Conservation (phyloP, 257 asterid species). For the Solanum etuberosum region DNA sequence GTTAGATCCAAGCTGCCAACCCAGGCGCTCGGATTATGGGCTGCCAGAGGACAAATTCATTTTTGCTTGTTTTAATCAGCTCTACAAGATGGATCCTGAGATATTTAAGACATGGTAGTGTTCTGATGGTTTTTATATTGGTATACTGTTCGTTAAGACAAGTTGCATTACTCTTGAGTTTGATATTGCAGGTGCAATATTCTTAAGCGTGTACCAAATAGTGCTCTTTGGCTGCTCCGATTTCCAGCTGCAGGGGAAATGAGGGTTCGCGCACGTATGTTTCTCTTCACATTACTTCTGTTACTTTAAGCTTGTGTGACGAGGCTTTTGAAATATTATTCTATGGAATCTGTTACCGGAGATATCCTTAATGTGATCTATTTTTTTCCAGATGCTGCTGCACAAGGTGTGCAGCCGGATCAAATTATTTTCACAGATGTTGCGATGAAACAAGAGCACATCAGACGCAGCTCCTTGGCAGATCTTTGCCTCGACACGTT, state of each 20-base stretch:
- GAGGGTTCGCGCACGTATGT: constrained; percentile 85
- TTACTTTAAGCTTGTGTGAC: background rate
- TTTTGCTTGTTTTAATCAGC: constrained; percentile 98
- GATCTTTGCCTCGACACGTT: constrained; percentile 96
- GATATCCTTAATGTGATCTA: background rate
- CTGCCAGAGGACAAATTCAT: constrained; percentile 88
- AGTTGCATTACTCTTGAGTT: background rate
- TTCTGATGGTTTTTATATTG: background rate
- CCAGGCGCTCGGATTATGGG: constrained; percentile 85
- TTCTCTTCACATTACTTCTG: background rate
- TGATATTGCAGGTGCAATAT: constrained; percentile 76
- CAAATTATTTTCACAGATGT: constrained; percentile 94
- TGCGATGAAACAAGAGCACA: constrained; percentile 98
- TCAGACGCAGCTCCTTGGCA: constrained; percentile 88
- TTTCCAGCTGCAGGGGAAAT: constrained; percentile 99
- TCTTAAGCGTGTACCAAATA: constrained; percentile 93
- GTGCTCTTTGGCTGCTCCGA: constrained; percentile 94
- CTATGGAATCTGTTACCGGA: background rate
- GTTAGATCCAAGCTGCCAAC: constrained; percentile 69
- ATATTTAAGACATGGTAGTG: constrained; percentile 74
- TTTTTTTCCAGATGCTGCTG: constrained; percentile 67
- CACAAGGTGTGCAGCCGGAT: constrained; percentile 92
- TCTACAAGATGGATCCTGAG: constrained; percentile 99
- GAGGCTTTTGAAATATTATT: background rate
- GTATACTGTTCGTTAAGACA: background rate